Evolutionary conservation across 345 rosid genomes (phyloP).

Genomic region (Rhodamnia rubescens): DNA sequence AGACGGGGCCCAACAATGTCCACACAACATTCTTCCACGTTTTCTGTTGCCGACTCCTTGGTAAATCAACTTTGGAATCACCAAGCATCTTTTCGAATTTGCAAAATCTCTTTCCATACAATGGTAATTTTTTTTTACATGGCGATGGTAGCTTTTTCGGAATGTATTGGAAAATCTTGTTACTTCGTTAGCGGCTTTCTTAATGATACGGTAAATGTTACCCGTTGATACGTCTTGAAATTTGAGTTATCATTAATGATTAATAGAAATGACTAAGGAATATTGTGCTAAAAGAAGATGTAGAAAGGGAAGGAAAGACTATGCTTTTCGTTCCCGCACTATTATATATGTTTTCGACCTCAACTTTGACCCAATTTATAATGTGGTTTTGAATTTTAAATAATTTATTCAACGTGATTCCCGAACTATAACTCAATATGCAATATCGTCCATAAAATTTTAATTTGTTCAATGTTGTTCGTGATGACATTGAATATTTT

Average conservation of each 20-base stretch:
- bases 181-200: neutral
- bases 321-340: neutral
- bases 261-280: neutral
- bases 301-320: neutral
- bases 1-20: neutral
- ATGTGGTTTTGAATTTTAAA: too few species aligned
- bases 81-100: neutral
- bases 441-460: too few species aligned
- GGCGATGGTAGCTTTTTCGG: neutral
- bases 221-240: rapidly evolving
- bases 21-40: neutral
- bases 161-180: neutral
- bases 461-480: too few species aligned
- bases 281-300: neutral
- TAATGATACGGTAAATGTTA: neutral
- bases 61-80: neutral
- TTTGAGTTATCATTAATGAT: neutral
- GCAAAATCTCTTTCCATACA: neutral
- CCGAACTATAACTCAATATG: too few species aligned
- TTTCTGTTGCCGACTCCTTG: neutral
- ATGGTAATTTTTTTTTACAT: neutral
- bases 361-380: too few species aligned
- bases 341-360: neutral
- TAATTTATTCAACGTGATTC: too few species aligned
- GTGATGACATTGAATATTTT: too few species aligned